Evolutionary conservation across 441 rosid species (phyloP).

Genomic region (Hypseocharis bilobata): DNA sequence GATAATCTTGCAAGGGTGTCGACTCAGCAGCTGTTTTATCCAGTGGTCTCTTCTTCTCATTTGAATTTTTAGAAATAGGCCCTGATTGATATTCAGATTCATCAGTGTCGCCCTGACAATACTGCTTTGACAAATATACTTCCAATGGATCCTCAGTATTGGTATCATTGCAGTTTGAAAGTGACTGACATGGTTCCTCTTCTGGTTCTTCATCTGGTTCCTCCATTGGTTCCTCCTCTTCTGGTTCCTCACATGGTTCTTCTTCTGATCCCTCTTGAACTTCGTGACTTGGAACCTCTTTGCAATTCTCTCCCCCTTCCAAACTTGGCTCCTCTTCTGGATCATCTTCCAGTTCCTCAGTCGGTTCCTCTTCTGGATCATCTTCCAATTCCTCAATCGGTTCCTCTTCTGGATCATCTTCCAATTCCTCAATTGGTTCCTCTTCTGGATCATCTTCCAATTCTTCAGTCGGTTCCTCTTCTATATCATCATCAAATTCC

Average conservation of each 20-base stretch:
- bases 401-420: neutral
- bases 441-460: neutral
- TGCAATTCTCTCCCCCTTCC: neutral
- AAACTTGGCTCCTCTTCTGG: neutral
- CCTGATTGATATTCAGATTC: neutral
- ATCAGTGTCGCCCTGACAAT: constrained; percentile 5
- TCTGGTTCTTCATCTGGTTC: neutral
- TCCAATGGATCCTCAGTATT: neutral
- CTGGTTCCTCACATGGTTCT: neutral
- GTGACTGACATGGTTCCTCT: neutral
- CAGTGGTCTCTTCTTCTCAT: constrained; percentile 10
- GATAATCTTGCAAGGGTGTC: neutral
- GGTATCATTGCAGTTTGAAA: neutral
- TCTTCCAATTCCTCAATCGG: neutral
- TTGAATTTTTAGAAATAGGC: constrained; percentile 2
- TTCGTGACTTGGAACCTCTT: neutral
- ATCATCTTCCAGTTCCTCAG: constrained; percentile 4
- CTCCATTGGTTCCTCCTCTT: neutral
- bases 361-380: neutral
- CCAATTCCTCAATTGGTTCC: neutral
- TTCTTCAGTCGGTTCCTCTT: constrained; percentile 1
- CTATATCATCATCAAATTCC: neutral
- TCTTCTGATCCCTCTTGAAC: neutral
- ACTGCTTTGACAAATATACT: neutral
- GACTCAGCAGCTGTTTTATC: constrained; percentile 2